phyloP scores from a whole-genome alignment of 306 rosid genomes.

The Vigna radiata region DNA sequence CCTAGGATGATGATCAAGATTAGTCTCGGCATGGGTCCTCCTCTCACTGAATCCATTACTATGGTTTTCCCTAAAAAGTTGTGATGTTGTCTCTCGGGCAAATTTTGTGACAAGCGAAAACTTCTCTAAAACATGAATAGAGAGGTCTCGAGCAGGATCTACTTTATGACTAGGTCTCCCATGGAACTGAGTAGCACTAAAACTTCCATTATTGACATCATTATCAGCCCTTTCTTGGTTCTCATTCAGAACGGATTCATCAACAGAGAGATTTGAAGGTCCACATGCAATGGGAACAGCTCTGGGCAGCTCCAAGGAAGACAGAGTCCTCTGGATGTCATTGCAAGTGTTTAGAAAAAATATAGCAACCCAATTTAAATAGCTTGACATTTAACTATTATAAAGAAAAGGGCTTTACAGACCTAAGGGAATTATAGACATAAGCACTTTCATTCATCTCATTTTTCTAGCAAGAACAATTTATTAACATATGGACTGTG shows the following conservation, averaged over 20 bases:
- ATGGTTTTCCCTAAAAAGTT: slow-evolving; percentile 83
- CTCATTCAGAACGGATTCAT: slow-evolving; percentile 58
- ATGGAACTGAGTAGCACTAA: slow-evolving; percentile 56
- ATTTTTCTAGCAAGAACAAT: slow-evolving; percentile 23
- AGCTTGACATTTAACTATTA: background rate
- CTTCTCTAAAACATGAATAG: slow-evolving; percentile 93
- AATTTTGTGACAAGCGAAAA: slow-evolving; percentile 97
- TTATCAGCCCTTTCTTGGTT: slow-evolving; percentile 58
- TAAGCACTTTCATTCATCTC: slow-evolving; percentile 24
- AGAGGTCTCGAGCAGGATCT: slow-evolving; percentile 92
- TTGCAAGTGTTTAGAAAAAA: slow-evolving; percentile 47
- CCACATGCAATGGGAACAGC: slow-evolving; percentile 71
- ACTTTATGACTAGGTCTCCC: slow-evolving; percentile 69
- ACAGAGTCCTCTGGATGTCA: slow-evolving; percentile 79
- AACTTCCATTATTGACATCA: slow-evolving; percentile 55
- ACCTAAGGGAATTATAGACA: slow-evolving; percentile 26
- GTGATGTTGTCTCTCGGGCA: slow-evolving; percentile 99
- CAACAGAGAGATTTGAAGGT: slow-evolving; percentile 57
- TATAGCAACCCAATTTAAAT: slow-evolving; percentile 29
- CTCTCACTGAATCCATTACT: slow-evolving; percentile 70
- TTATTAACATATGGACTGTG: slow-evolving; percentile 30
- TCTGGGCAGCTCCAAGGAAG: slow-evolving; percentile 95
- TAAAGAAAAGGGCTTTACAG: slow-evolving; percentile 25
- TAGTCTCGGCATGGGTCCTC: slow-evolving; percentile 55
- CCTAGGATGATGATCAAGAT: slow-evolving; percentile 53